phyloP scores from a whole-genome alignment of 1,284 basidiomycete species.

The Fomitiporia mediterranea region DNA sequence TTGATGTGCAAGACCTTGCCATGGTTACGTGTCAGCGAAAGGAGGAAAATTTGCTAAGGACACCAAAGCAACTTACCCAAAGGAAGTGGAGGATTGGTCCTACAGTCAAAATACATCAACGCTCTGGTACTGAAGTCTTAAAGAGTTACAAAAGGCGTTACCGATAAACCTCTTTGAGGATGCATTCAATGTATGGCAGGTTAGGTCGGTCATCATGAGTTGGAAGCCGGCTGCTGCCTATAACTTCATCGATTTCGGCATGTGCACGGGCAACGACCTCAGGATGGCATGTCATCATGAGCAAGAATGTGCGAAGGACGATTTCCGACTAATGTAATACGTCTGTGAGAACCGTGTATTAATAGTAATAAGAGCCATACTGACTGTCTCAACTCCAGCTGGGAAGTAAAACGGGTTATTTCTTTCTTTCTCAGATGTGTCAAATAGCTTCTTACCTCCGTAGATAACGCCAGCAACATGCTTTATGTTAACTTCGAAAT shows the following conservation, averaged over 20 bases:
- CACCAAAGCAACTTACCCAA: neutral
- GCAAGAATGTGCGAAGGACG: constrained; percentile 26
- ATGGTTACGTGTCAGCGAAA: neutral
- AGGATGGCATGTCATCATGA: constrained; percentile 28
- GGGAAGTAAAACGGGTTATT: neutral
- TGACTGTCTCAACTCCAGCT: constrained; percentile 14
- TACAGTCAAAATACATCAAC: neutral
- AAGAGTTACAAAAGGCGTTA: constrained; percentile 5
- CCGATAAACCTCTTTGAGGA: constrained; percentile 29
- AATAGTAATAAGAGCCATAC: neutral
- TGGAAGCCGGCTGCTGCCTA: constrained; percentile 27
- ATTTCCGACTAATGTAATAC: constrained; percentile 18
- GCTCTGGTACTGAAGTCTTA: neutral
- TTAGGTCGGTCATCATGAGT: constrained; percentile 24
- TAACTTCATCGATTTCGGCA: constrained; percentile 28
- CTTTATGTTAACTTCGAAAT: constrained; percentile 15
- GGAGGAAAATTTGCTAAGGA: neutral
- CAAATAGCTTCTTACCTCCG: constrained; percentile 4
- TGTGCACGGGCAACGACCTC: constrained; percentile 25
- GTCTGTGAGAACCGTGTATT: neutral
- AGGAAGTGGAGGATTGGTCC: constrained; percentile 15
- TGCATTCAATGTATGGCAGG: constrained; percentile 29
- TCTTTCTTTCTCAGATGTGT: neutral
- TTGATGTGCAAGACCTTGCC: constrained; percentile 12
- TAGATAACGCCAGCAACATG: constrained; percentile 9